Evolutionary conservation across 106 monocot genomes (phyloP).

Genomic region (Allium sativum): DNA sequence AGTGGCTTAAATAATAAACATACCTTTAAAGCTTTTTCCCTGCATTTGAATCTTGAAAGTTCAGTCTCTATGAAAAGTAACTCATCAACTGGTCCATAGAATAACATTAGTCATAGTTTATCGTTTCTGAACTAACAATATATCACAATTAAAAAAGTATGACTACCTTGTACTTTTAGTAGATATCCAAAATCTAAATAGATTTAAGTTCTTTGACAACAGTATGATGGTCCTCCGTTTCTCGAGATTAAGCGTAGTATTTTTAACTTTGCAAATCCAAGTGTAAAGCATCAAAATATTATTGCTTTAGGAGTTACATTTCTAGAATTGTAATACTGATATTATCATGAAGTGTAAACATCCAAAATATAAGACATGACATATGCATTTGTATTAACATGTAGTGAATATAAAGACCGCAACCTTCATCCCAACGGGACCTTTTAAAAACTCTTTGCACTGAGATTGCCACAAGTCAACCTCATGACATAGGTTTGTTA

Average conservation of each 20-base stretch:
- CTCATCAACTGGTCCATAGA: conserved; percentile 52
- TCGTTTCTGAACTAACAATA: too few relatives aligned
- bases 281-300: conserved; percentile 33
- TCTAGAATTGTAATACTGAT: conserved; percentile 47
- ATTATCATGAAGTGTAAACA: conserved; percentile 2
- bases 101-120: neutral
- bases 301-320: conserved; percentile 43
- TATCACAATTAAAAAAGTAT: neutral
- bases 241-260: conserved; percentile 21
- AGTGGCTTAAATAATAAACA: neutral
- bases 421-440: conserved; percentile 49
- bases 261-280: conserved; percentile 39
- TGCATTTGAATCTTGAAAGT: conserved; percentile 39
- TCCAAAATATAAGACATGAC: too few relatives aligned
- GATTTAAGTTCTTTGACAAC: conserved; percentile 42
- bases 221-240: conserved; percentile 35
- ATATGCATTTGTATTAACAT: too few relatives aligned
- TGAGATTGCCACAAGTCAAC: conserved; percentile 35
- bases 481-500: conserved; percentile 34
- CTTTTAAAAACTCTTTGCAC: conserved; percentile 37
- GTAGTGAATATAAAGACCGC: neutral
- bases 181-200: conserved; percentile 34
- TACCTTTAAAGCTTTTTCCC: conserved; percentile 50
- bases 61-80: conserved; percentile 41
- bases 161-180: conserved; percentile 38